Evolutionary conservation across 257 asterid genomes (phyloP), one percentile per base, ranked within the genome.

Genomic region (Anisodus acutangulus): DNA sequence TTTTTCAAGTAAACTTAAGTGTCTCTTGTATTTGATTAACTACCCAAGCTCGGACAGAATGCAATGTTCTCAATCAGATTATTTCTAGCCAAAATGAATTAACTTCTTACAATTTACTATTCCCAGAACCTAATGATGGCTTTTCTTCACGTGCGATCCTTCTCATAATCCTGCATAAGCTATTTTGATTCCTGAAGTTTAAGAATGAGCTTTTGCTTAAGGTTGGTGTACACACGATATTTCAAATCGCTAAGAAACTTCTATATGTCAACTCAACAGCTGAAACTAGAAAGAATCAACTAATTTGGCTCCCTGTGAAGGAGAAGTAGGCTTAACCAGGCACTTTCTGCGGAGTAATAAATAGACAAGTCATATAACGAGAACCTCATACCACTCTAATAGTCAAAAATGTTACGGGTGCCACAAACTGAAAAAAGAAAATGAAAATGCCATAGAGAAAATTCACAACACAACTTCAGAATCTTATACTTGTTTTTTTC

Each of bases 151-250:
- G 49, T 22, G 62, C n/a, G 49, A 74, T 49, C 13, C 22, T 74
- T 74, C 62, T 74, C 59, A 74, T 49, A 47, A 11, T 22, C 45
- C 59, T 74, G 47, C 62, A 76, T 76, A 22, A 76, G 81, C 62
- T 22, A 15, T 51, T 17, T 76, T 12, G 45, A 62, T 76, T 76
- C 47, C 41, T 74, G 62, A 74, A 49, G 81, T 49, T 10, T 49
- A 43, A 51, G 60, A 9, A 74, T 74, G 81, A 22, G 45, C 45
- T 51, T 76, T 49, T 51, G 45, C 22, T 59, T 19, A 47, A 72
- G 80, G 59, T 8, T 72, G 8, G 59, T 6, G 59, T 72, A 72
- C 35, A 72, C 7, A 1, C 10, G 4, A 72, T 19, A 72, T 47
- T 19, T 72, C 41, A 22, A 74, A 76, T 22, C 6, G 45, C 63